Conservation (phyloP, 768 basidiomycete genomes). For the Termitomyces sp. region DNA sequence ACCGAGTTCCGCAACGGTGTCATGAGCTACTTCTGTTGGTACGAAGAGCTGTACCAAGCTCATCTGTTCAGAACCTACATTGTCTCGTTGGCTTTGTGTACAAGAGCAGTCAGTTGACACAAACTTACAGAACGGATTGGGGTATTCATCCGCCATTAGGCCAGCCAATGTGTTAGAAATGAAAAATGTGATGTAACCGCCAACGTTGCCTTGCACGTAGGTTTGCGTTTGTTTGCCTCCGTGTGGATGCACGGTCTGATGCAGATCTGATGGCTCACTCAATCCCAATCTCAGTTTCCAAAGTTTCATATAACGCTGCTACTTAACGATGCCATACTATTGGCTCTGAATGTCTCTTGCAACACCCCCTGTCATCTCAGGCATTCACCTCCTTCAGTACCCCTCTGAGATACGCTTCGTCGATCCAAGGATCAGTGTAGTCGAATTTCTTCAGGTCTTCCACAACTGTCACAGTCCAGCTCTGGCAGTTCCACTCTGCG, state of each 20-base stretch:
- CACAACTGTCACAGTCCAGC: not conserved
- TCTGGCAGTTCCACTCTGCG: not conserved
- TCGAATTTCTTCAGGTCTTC: not conserved
- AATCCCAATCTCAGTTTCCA: too few relatives aligned
- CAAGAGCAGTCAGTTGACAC: not conserved
- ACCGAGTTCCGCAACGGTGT: slow-evolving; percentile 92
- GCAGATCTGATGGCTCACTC: too few relatives aligned
- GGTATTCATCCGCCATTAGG: slow-evolving; percentile 74
- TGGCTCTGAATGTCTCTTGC: not conserved
- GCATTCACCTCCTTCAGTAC: slow-evolving; percentile 1
- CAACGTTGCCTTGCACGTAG: not conserved
- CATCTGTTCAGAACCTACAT: slow-evolving; percentile 92
- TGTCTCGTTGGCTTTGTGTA: slow-evolving; percentile 1
- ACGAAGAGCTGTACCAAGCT: slow-evolving; percentile 96
- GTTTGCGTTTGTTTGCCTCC: slow-evolving; percentile 2
- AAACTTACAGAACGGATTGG: slow-evolving; percentile 75
- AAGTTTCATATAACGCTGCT: not conserved
- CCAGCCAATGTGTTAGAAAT: slow-evolving; percentile 12
- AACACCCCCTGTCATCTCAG: not conserved
- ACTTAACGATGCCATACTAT: not conserved
- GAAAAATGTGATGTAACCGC: not conserved
- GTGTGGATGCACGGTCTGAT: too few relatives aligned
- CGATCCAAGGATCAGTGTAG: not conserved
- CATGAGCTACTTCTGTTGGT: slow-evolving; percentile 95
- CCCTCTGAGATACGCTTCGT: slow-evolving; percentile 1